Evolutionary conservation across 306 rosid species (phyloP), one percentile per base, ranked within the genome.

Genomic region (Acacia acuminata): DNA sequence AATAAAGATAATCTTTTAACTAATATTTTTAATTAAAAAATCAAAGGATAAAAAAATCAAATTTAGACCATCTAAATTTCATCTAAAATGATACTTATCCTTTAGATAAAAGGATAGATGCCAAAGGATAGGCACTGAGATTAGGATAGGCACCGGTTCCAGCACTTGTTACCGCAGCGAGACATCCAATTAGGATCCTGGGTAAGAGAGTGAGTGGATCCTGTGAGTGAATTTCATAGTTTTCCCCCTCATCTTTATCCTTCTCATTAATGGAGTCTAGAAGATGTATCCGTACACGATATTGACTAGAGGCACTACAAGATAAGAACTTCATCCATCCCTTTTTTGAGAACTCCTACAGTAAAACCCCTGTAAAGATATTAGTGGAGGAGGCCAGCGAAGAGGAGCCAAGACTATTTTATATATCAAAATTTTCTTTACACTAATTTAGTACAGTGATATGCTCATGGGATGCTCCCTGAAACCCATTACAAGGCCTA

Each of bases 341-440:
- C 4, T 5, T 16, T 15, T 16, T 2, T 15, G 40, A 27, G 10
- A 15, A 30, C 36, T 64, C 16, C 38, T 0, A 61, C 12, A 64
- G 4, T 14, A 64, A 27, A 64, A 14, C 2, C 27, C 4, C 8
- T 14, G 19, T 2, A 64, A 15, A 14, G 43, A 30, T 5, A 15
- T 30, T 32, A 14, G 20, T 30, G 17, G 13, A 64, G 70, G 38
- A 22, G 34, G 34, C 6, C 68, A 25, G 38, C 19, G 17, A 64
- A 32, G 22, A 84, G 56, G 76, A 71, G 77, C 22, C 42, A 45
- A 79, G 75, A 68, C 50, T 66, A 70, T 45, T 79, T 83, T 4
- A 82, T 56, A 82, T 65, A 85, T 66, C 90, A 87, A 87, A 87
- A 87, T 84, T 84, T 84, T 84, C 88, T 87, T 82, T 84, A 87